These are phyloP conservation scores for Aurifilum marmelostoma DNA, from an alignment of 2,329 filamentous ascomycete species.

Conservation along the genomic window DNA sequence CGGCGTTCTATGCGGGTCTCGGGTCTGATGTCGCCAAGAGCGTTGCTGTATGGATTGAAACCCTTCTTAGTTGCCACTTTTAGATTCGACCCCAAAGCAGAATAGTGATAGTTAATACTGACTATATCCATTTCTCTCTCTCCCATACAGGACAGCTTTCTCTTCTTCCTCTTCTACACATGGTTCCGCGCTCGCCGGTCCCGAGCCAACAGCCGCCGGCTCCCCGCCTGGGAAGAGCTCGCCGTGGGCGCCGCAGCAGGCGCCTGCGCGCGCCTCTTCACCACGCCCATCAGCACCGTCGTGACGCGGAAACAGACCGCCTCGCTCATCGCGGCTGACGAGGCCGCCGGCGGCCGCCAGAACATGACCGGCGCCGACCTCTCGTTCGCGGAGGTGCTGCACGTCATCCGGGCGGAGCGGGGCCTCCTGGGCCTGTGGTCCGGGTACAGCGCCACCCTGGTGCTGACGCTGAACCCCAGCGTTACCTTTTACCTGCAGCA, in stretches of 20 bases:
- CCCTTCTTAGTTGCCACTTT: too few relatives aligned
- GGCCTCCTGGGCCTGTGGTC: constrained; percentile 82
- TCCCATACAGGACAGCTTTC: constrained; percentile 14
- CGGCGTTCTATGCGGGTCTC: constrained; percentile 71
- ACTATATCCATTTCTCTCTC: neutral
- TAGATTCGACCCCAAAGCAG: too few relatives aligned
- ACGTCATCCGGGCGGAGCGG: constrained; percentile 67
- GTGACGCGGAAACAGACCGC: constrained; percentile 81
- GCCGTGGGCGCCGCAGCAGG: constrained; percentile 74
- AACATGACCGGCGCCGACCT: constrained; percentile 34
- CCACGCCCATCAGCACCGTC: constrained; percentile 80
- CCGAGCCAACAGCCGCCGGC: constrained; percentile 39
- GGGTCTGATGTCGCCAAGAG: constrained; percentile 68
- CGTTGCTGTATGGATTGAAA: constrained; percentile 62
- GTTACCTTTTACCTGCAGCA: constrained; percentile 86
- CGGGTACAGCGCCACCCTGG: constrained; percentile 78
- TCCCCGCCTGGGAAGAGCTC: constrained; percentile 73
- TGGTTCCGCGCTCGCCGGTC: constrained; percentile 45
- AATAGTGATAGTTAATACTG: neutral
- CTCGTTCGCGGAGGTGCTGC: constrained; percentile 59
- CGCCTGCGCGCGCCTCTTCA: constrained; percentile 73
- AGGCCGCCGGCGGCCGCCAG: constrained; percentile 36
- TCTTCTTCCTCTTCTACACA: constrained; percentile 73
- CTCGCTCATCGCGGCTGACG: constrained; percentile 37
- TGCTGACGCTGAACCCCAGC: constrained; percentile 83